A percentile compares a stretch with the other conserved stretches of the same genome.
phyloP scores from a whole-genome alignment of 345 rosid species.

The Laguncularia racemosa region DNA sequence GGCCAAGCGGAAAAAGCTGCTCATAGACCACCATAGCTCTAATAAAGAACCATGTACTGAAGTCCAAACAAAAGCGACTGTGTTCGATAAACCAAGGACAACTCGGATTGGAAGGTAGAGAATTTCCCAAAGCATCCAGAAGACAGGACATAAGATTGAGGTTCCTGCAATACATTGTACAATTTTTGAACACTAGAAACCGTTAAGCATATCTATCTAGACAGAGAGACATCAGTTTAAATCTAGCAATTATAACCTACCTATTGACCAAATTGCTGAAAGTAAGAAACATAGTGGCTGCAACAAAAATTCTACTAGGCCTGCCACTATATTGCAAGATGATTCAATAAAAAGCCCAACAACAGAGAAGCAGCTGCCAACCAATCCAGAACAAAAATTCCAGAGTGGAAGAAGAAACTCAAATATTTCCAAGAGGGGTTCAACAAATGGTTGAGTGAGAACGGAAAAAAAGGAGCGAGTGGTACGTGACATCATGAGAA shows the following conservation, averaged over 20 bases:
- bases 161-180: slow-evolving; percentile 36
- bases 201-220: background rate
- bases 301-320: slow-evolving; percentile 41
- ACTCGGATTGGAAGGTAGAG: slow-evolving; percentile 58
- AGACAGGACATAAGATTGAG: slow-evolving; percentile 48
- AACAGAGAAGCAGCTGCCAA: slow-evolving; percentile 39
- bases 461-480: slow-evolving; percentile 52
- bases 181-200: background rate
- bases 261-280: slow-evolving; percentile 46
- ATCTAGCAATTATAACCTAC: slow-evolving; percentile 29
- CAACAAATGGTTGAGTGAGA: slow-evolving; percentile 50
- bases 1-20: slow-evolving; percentile 47
- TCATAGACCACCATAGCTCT: slow-evolving; percentile 46
- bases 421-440: slow-evolving; percentile 38
- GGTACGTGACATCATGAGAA: slow-evolving; percentile 42
- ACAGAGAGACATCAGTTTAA: background rate
- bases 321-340: slow-evolving; percentile 34
- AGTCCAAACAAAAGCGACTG: slow-evolving; percentile 35
- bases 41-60: slow-evolving; percentile 34
- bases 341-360: slow-evolving; percentile 42
- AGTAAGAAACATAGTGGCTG: slow-evolving; percentile 51
- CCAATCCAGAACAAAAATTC: slow-evolving; percentile 41
- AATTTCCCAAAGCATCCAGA: slow-evolving; percentile 64
- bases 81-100: slow-evolving; percentile 41
- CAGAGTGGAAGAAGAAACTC: slow-evolving; percentile 58